These are phyloP conservation scores for Fermentozyma sake DNA, from an alignment of 1,139 yeast species.

Conservation along the genomic window DNA sequence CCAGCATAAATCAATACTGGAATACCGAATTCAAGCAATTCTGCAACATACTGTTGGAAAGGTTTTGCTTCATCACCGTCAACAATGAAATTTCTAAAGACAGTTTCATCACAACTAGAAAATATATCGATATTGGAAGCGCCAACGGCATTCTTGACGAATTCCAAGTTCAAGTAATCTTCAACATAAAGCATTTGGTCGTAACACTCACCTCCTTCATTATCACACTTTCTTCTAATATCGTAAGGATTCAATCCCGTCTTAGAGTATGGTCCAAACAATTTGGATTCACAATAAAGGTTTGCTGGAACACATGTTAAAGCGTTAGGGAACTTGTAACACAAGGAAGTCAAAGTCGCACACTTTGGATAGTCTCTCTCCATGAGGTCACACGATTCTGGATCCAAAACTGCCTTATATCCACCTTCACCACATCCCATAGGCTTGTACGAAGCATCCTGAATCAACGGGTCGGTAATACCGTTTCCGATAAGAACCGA, in stretches of 20 bases:
- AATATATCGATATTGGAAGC: slow-evolving; percentile 48
- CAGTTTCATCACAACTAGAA: slow-evolving; percentile 54
- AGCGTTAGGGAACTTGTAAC: slow-evolving; percentile 45
- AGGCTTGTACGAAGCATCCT: slow-evolving; percentile 66
- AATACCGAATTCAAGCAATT: slow-evolving; percentile 47
- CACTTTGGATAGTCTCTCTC: slow-evolving; percentile 52
- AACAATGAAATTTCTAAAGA: slow-evolving; percentile 49
- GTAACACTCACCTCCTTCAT: slow-evolving; percentile 52
- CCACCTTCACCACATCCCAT: slow-evolving; percentile 89
- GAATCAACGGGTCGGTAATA: slow-evolving; percentile 69
- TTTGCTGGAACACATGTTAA: slow-evolving; percentile 54
- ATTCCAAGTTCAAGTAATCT: slow-evolving; percentile 53
- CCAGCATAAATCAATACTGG: slow-evolving; percentile 39
- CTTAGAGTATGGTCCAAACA: slow-evolving; percentile 48
- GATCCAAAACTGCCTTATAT: slow-evolving; percentile 57
- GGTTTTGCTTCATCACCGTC: slow-evolving; percentile 65
- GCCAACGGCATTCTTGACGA: slow-evolving; percentile 60
- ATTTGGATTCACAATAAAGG: slow-evolving; percentile 32
- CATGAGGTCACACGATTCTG: slow-evolving; percentile 58
- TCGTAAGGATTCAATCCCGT: slow-evolving; percentile 71
- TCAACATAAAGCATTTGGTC: slow-evolving; percentile 51
- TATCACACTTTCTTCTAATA: slow-evolving; percentile 56
- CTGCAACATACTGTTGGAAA: slow-evolving; percentile 57
- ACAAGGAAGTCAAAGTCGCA: slow-evolving; percentile 44
- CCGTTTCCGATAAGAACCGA: slow-evolving; percentile 84